phyloP scores from a whole-genome alignment of 2,329 filamentous ascomycete species.

The Karstenula rhodostoma region DNA sequence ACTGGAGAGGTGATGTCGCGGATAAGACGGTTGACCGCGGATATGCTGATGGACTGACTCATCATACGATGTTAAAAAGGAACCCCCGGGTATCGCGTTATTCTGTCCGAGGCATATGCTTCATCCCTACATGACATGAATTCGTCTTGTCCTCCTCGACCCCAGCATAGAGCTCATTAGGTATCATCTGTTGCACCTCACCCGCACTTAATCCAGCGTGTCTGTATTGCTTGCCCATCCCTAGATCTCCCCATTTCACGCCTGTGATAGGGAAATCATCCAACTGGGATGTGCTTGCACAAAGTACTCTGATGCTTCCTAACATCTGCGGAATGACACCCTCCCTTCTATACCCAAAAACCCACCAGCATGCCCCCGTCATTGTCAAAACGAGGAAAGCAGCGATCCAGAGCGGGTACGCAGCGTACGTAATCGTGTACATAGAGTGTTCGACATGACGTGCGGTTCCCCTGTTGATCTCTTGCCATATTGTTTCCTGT shows the following conservation, averaged over 20 bases:
- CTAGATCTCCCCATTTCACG: slow-evolving; percentile 38
- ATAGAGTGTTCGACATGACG: slow-evolving; percentile 31
- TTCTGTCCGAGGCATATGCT: background rate
- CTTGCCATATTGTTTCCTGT: slow-evolving; percentile 37
- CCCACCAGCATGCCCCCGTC: slow-evolving; percentile 43
- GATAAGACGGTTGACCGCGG: too few relatives aligned
- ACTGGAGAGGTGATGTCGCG: too few relatives aligned
- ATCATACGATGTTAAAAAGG: too few relatives aligned
- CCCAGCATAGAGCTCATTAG: slow-evolving; percentile 40
- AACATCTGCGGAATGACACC: slow-evolving; percentile 47
- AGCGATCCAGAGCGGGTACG: slow-evolving; percentile 38
- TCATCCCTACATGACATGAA: background rate
- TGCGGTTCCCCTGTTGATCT: slow-evolving; percentile 14
- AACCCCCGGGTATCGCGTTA: too few relatives aligned
- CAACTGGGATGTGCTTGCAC: slow-evolving; percentile 36
- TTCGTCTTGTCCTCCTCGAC: background rate
- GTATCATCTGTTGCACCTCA: slow-evolving; percentile 33
- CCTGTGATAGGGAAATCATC: slow-evolving; percentile 37
- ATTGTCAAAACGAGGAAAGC: slow-evolving; percentile 39
- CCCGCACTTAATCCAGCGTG: slow-evolving; percentile 40
- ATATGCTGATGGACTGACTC: too few relatives aligned
- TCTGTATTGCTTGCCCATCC: slow-evolving; percentile 29
- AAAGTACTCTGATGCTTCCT: slow-evolving; percentile 41
- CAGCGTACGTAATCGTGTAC: slow-evolving; percentile 36
- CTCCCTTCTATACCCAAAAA: slow-evolving; percentile 41